Conservation (phyloP, 495 filamentous ascomycete genomes). For the Penicillium bialowiezense region DNA sequence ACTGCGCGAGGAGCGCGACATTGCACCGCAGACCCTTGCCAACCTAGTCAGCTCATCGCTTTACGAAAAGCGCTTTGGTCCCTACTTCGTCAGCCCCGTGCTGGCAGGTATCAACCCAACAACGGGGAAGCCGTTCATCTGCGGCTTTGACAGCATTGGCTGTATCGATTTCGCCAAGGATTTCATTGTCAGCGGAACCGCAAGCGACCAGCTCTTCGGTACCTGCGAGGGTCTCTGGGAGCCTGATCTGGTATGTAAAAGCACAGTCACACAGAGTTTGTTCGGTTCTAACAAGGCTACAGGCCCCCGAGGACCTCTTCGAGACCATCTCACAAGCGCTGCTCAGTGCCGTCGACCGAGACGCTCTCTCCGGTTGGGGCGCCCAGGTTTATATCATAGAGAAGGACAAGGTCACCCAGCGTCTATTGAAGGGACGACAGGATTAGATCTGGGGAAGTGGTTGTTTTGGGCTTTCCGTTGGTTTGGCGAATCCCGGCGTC, state of each 20-base stretch:
- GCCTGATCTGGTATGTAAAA: conserved; percentile 75
- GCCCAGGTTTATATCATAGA: conserved; percentile 99
- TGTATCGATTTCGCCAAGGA: conserved; percentile 99
- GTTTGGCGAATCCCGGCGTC: conserved; percentile 28
- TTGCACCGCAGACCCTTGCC: conserved; percentile 89
- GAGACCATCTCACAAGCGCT: conserved; percentile 98
- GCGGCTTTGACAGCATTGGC: conserved; percentile 98
- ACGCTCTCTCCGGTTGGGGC: conserved; percentile 96
- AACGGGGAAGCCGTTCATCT: conserved; percentile 92
- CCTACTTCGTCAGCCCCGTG: conserved; percentile 92
- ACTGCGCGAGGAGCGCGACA: conserved; percentile 92
- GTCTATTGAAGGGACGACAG: conserved; percentile 88
- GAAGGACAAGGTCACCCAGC: conserved; percentile 99
- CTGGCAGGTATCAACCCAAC: conserved; percentile 92
- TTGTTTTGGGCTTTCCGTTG: conserved; percentile 29
- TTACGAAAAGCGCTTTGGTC: conserved; percentile 94
- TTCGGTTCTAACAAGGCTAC: conserved; percentile 22
- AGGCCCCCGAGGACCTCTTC: conserved; percentile 93
- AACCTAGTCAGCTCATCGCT: conserved; percentile 87
- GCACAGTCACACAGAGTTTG: background rate
- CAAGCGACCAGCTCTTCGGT: conserved; percentile 95
- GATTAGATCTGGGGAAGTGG: conserved; percentile 44
- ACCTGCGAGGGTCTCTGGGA: conserved; percentile 99
- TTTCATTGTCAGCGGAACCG: conserved; percentile 96
- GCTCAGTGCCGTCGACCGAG: conserved; percentile 91